A percentile compares a stretch with the other conserved stretches of the same genome.
Evolutionary conservation across 257 asterid species (phyloP).

Genomic region (Nicotiana tomentosiformis): DNA sequence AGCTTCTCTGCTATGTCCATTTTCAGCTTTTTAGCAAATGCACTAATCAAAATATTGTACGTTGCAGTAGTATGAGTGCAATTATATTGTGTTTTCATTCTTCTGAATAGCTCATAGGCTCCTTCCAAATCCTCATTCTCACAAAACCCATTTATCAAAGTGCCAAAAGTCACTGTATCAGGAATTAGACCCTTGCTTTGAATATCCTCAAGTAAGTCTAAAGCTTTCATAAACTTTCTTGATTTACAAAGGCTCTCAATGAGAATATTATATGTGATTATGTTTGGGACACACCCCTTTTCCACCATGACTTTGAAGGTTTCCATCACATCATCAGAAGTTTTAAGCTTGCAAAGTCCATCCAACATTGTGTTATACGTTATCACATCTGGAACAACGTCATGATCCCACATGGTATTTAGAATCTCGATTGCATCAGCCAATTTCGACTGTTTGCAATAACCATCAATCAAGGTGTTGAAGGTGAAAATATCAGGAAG

Average conservation of each 20-base stretch:
- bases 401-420: constrained; percentile 66
- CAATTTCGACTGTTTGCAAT: constrained; percentile 73
- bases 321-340: constrained; percentile 60
- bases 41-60: constrained; percentile 64
- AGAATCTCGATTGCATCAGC: constrained; percentile 62
- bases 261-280: constrained; percentile 73
- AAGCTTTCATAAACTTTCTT: constrained; percentile 44
- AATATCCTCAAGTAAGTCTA: constrained; percentile 64
- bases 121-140: constrained; percentile 59
- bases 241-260: constrained; percentile 77
- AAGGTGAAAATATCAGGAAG: constrained; percentile 82
- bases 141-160: constrained; percentile 73
- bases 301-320: constrained; percentile 65
- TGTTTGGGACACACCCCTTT: constrained; percentile 69
- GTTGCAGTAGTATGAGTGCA: constrained; percentile 55
- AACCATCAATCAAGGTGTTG: constrained; percentile 86
- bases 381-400: constrained; percentile 64
- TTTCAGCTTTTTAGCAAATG: constrained; percentile 52
- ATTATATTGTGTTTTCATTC: constrained; percentile 49
- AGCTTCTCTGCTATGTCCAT: constrained; percentile 52
- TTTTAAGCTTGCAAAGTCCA: constrained; percentile 80
- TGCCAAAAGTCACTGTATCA: constrained; percentile 65
- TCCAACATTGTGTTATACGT: constrained; percentile 73
- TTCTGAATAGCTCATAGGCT: constrained; percentile 51
- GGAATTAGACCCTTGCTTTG: constrained; percentile 48